Evolutionary conservation across 768 basidiomycete species (phyloP), one percentile per base, ranked within the genome.

Genomic region (Termitomyces bulborhizus): DNA sequence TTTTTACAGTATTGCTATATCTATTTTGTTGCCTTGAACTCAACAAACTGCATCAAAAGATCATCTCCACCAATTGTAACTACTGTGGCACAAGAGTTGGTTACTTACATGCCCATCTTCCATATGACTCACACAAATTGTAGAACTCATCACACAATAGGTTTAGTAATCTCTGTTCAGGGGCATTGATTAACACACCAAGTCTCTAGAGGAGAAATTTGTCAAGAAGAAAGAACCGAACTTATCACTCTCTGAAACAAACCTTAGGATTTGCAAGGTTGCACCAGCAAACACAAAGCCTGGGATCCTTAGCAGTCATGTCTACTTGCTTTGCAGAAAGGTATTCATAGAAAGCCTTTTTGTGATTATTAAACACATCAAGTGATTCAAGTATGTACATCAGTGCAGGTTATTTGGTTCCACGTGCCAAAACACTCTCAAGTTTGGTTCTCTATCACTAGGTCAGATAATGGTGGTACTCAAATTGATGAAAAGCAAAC

Each of bases 321-420:
- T 62, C 59, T 16, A 64, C 60, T 27, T 63, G 60, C 46, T 71
- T 66, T 37, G 56, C 57, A 12, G 60, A 57, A 27, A 74, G 61
- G 56, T 70, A 73, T 40, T 66, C 62, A 40, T 64, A 62, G 46
- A 77, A 74, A 9, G 69, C 67, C 0, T 58, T 60, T 55, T 71
- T 72, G 53, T 74, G 71, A 56, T 75, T 73, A 16, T 73, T 65
- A 41, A 74, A 75, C 6, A 70, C 73, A 48, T 76, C 73, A 24
- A 76, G 61, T 9, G 73, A 73, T 53, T 72, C 65, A 27, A 74
- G 62, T 40, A 73, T 55, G 27, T 69, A 68, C 51, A 68, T 54
- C n/a, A 75, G 56, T 11, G 68, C 65, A 13, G 71, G 70, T n/a
- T 72, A 70, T 49, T 70, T 69, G 15, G 64, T 57, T 3, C 63